A percentile compares a stretch with the other conserved stretches of the same genome.
These are phyloP conservation scores for Cladophialophora exuberans DNA, from an alignment of 2,329 filamentous ascomycete species.

Conservation along the genomic window DNA sequence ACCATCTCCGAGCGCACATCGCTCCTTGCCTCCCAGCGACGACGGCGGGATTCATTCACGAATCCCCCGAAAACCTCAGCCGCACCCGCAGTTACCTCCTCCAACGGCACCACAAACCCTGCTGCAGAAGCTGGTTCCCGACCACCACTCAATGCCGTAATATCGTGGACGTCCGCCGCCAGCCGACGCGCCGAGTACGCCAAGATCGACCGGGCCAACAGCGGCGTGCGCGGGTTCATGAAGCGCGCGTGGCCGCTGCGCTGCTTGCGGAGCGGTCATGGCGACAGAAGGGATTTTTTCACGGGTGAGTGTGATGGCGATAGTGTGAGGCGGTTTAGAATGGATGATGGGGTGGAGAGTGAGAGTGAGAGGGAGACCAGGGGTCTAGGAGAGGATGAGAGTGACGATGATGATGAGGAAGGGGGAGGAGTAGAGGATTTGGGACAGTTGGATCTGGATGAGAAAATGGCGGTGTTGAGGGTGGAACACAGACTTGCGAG, in stretches of 20 bases:
- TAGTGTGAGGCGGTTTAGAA: constrained; percentile 49
- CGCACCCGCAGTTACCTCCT: not conserved
- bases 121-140: no score
- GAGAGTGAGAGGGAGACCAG: constrained; percentile 37
- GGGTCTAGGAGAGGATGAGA: constrained; percentile 30
- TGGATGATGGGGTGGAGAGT: constrained; percentile 48
- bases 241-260: constrained; percentile 44
- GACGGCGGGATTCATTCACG: no score
- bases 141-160: constrained; percentile 43
- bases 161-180: constrained; percentile 51
- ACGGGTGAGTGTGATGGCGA: constrained; percentile 47
- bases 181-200: constrained; percentile 51
- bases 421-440: constrained; percentile 3
- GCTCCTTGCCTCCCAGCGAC: not conserved
- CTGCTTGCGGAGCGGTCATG: constrained; percentile 42
- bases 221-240: constrained; percentile 48
- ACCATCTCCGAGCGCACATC: not conserved
- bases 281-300: constrained; percentile 46
- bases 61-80: no score
- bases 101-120: not conserved
- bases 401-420: constrained; percentile 38
- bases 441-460: not conserved
- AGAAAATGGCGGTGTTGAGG: not conserved
- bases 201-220: constrained; percentile 56
- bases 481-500: no score